phyloP scores from a whole-genome alignment of 1,284 basidiomycete species.

The Peniophora sp. region DNA sequence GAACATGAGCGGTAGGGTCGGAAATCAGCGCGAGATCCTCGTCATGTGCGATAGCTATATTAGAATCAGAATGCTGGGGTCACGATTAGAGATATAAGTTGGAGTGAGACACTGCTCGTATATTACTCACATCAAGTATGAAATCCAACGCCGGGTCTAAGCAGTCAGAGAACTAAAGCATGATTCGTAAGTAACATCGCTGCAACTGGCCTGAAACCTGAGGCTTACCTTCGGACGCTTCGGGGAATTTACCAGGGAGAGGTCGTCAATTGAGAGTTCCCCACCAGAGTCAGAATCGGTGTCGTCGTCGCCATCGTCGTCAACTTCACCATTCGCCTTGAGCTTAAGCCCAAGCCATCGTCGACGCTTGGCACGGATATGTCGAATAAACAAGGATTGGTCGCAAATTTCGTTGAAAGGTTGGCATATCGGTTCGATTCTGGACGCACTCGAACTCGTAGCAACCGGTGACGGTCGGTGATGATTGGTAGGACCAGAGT shows the following conservation, averaged over 20 bases:
- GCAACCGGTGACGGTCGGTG: neutral
- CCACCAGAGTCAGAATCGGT: neutral
- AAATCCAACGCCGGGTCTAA: neutral
- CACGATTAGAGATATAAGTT: neutral
- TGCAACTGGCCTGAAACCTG: neutral
- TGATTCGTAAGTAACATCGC: neutral
- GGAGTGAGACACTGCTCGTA: neutral
- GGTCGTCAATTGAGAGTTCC: neutral
- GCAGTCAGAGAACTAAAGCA: neutral
- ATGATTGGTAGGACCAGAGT: neutral
- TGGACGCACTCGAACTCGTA: neutral
- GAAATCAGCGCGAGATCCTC: neutral
- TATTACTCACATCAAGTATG: neutral
- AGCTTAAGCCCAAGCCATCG: neutral
- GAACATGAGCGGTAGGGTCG: too few species aligned
- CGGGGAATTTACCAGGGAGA: neutral
- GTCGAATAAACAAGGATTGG: slow-evolving; percentile 6
- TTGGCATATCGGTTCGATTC: neutral
- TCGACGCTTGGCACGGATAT: neutral
- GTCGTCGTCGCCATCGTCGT: neutral
- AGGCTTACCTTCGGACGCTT: neutral
- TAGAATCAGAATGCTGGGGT: neutral
- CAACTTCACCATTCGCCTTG: neutral
- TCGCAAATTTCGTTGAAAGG: slow-evolving; percentile 2
- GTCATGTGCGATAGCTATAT: slow-evolving; percentile 1